Evolutionary conservation across 192 early-diverging fungal species (phyloP).

Genomic region (Backusella westeae): DNA sequence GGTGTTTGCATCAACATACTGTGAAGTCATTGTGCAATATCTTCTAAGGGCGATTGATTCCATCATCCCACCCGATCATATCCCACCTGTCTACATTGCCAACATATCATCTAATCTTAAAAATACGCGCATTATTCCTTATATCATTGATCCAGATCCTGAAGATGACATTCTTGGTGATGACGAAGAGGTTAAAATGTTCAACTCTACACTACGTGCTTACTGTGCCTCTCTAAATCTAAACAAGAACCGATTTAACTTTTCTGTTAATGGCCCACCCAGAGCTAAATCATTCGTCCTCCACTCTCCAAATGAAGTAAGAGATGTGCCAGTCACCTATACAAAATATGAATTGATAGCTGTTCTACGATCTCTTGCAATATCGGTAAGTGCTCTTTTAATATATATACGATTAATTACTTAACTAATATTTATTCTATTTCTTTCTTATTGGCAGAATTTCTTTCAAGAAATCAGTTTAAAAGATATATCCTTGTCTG

Average conservation of each 20-base stretch:
- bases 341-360: conserved; percentile 32
- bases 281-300: conserved; percentile 4
- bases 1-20: conserved; percentile 16
- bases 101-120: background rate
- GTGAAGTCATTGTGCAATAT: conserved; percentile 26
- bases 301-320: conserved; percentile 18
- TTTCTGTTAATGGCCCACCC: conserved; percentile 1
- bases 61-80: conserved; percentile 9
- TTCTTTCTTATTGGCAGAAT: background rate
- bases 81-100: background rate
- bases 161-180: background rate
- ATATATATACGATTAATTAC: background rate
- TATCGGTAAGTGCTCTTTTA: conserved; percentile 20
- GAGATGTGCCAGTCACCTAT: conserved; percentile 12
- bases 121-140: background rate
- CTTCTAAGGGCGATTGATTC: conserved; percentile 28
- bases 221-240: conserved; percentile 37
- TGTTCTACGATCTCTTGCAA: conserved; percentile 21
- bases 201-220: conserved; percentile 22
- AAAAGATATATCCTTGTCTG: background rate
- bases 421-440: background rate
- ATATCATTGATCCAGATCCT: background rate
- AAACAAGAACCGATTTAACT: conserved; percentile 24
- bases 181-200: conserved; percentile 8
- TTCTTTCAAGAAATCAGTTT: conserved; percentile 7